Base-by-base conservation (phyloP, 306 rosid genomes). In the Datisca glomerata region DNA sequence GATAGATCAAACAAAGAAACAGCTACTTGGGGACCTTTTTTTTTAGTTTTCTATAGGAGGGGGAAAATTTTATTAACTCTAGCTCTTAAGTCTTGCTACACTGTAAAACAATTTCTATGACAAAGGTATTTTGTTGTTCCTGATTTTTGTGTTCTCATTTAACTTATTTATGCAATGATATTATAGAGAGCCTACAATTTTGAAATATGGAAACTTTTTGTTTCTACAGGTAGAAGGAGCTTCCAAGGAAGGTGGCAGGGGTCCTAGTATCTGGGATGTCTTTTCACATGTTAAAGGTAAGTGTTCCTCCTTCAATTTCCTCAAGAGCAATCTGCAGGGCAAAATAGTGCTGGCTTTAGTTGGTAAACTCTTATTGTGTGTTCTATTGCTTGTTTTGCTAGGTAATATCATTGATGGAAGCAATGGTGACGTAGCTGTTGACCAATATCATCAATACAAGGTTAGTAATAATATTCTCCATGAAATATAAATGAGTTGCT, bases 221-320 rank as follows among this genome's bases (percentile, higher is more conserved):
- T 36, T 50, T 66, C 44, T 68, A 16, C 62, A 82, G 96, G 74
- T 87, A 49, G 93, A 87, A 74, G 96, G 96, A 51, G 96, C 73
- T 57, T 55, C 69, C 60, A 57, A 76, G 2, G 78, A 64, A 61
- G 96, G 89, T 43, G 81, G 85, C 28, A 71, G 80, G 69, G 94
- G 94, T 55, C 72, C 93, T 37, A 53, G 94, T 45, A 82, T 82
- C 50, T 82, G 94, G 94, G 93, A 87, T 71, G 85, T 79, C 35
- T 87, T 87, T 70, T 18, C 94, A 44, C 87, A 82, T 59, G 57
- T 53, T 11, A 55, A 70, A 41, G 94, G 96, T 82, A 57, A 36
- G 8, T 28, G 18, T 22, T 21, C 45, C 12, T 11, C 32, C 45
- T 35, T 46, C 16, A 45, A 40, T 20, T 5, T 17, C n/a, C n/a